phyloP scores from a whole-genome alignment of 345 rosid species.

The Microthlaspi erraticum region DNA sequence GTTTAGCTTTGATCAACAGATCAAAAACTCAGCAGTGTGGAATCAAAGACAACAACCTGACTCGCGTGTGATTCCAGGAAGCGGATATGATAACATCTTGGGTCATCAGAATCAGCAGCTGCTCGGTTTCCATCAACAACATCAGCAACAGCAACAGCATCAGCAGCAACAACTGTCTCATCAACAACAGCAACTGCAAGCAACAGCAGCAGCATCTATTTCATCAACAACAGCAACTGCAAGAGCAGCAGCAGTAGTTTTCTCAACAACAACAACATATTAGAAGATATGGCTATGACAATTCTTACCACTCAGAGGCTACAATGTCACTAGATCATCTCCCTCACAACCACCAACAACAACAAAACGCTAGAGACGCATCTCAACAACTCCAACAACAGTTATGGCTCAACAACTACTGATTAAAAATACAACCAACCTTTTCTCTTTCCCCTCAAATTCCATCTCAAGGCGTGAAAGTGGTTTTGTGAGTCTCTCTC shows the following conservation, averaged over 20 bases:
- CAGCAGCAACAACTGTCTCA: too few species aligned
- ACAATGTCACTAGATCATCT: conserved; percentile 73
- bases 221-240: too few species aligned
- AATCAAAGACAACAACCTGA: conserved; percentile 64
- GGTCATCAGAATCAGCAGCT: conserved; percentile 92
- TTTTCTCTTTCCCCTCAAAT: too few species aligned
- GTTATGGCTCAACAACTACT: conserved; percentile 86
- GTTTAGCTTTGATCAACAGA: conserved; percentile 53
- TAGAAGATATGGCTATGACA: conserved; percentile 68
- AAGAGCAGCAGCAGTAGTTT: too few species aligned
- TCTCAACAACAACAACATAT: conserved; percentile 31
- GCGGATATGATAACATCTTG: too few species aligned
- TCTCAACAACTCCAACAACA: conserved; percentile 76
- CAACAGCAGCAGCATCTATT: too few species aligned
- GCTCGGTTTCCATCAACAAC: conserved; percentile 65
- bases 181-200: too few species aligned
- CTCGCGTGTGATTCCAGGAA: conserved; percentile 65
- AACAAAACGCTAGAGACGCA: conserved; percentile 70
- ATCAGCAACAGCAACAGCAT: too few species aligned
- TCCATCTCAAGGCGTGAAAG: too few species aligned
- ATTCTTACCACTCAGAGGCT: conserved; percentile 63
- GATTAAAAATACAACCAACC: conserved; percentile 27
- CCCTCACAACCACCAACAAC: conserved; percentile 33
- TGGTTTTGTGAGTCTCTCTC: too few species aligned
- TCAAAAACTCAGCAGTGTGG: conserved; percentile 80